Conservation (phyloP, 73 alveolate genomes). For the Paramecium sonneborni region DNA sequence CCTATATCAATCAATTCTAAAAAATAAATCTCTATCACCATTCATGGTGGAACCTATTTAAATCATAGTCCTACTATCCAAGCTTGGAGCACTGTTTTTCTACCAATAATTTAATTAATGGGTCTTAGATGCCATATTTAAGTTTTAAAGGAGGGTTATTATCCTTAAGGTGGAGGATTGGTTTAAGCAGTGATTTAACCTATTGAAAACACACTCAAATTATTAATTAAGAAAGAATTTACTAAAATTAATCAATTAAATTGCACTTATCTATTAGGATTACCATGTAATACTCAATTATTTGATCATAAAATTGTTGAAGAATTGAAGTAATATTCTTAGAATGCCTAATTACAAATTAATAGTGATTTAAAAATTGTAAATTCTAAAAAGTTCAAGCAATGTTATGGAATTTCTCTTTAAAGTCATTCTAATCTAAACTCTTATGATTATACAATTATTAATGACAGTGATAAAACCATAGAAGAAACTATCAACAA, state of each 20-base stretch:
- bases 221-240: neutral
- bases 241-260: neutral
- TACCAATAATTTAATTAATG: neutral
- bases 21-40: neutral
- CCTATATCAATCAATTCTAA: neutral
- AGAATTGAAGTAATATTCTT: neutral
- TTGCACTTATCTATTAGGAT: neutral
- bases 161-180: neutral
- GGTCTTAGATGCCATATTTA: neutral
- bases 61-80: neutral
- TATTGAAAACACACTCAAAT: neutral
- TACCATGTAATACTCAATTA: neutral
- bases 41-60: neutral
- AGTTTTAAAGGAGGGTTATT: neutral
- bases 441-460: neutral
- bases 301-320: neutral
- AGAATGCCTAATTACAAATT: neutral
- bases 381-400: neutral
- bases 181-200: neutral
- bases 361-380: neutral
- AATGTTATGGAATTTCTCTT: neutral
- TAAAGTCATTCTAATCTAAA: neutral
- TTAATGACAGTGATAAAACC: neutral
- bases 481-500: neutral
- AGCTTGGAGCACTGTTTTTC: neutral